A percentile compares a stretch with the other conserved stretches of the same genome.
Evolutionary conservation across 306 rosid species (phyloP).

Genomic region (Dryas alaskensis): DNA sequence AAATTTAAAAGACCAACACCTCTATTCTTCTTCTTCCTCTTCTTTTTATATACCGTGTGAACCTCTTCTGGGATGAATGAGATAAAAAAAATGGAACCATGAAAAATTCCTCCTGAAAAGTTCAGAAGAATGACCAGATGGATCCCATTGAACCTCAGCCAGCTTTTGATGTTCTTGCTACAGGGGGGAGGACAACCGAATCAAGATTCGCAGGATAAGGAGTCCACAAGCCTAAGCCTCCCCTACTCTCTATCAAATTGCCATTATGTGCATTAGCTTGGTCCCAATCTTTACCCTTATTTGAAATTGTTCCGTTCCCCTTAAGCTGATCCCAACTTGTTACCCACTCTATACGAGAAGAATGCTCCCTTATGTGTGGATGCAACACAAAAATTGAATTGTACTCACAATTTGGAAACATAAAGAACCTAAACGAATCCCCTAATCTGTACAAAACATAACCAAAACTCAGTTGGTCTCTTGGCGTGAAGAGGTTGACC

Average conservation of each 20-base stretch:
- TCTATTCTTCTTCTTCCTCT: not conserved
- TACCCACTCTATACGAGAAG: constrained; percentile 97
- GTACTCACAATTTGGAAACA: constrained; percentile 97
- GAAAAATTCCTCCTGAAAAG: constrained; percentile 3
- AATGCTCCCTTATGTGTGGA: constrained; percentile 97
- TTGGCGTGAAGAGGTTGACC: constrained; percentile 94
- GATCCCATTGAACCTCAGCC: constrained; percentile 53
- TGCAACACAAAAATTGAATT: constrained; percentile 90
- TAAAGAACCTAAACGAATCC: constrained; percentile 59
- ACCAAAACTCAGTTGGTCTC: constrained; percentile 98
- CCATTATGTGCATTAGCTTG: constrained; percentile 48
- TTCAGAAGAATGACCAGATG: not conserved
- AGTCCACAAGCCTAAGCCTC: constrained; percentile 91
- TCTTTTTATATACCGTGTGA: not conserved
- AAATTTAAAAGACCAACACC: not conserved
- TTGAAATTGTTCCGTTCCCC: constrained; percentile 30
- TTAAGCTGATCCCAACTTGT: constrained; percentile 69
- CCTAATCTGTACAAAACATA: constrained; percentile 82
- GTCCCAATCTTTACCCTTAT: constrained; percentile 60
- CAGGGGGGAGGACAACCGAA: constrained; percentile 65
- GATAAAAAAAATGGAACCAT: constrained; percentile 3
- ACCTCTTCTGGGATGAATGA: constrained; percentile 7
- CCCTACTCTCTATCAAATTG: constrained; percentile 72
- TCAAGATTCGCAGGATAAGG: constrained; percentile 77
- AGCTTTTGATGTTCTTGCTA: constrained; percentile 84